Conservation (phyloP, 495 filamentous ascomycete genomes). For the Penicillium diatomitis region DNA sequence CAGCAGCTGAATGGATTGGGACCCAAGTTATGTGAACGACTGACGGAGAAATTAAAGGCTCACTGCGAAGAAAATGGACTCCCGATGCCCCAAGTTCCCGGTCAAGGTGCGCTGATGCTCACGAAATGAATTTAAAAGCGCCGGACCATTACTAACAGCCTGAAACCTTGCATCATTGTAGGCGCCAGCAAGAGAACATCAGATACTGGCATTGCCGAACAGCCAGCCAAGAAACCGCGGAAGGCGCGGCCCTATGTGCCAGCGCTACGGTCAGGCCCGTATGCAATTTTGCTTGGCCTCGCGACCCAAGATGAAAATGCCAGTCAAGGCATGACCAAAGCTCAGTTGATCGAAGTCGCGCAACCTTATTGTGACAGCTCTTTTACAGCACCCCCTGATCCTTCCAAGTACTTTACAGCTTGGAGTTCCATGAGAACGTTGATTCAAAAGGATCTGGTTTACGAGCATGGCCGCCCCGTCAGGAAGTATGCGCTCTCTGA, state of each 20-base stretch:
- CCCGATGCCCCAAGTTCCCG: conserved; percentile 56
- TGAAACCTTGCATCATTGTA: no score
- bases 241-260: conserved; percentile 67
- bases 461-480: conserved; percentile 58
- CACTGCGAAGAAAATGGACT: conserved; percentile 62
- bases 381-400: conserved; percentile 58
- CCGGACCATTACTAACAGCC: no score
- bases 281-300: conserved; percentile 64
- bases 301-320: conserved; percentile 48
- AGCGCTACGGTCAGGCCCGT: conserved; percentile 59
- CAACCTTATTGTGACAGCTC: conserved; percentile 68
- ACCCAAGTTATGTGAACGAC: conserved; percentile 55
- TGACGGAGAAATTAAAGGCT: conserved; percentile 58
- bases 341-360: conserved; percentile 57
- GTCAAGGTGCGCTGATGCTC: conserved; percentile 17
- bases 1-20: conserved; percentile 67
- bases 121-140: no score
- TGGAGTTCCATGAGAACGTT: conserved; percentile 84
- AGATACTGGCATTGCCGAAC: conserved; percentile 24
- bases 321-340: conserved; percentile 53
- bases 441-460: conserved; percentile 64
- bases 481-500: conserved; percentile 65
- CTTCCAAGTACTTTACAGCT: conserved; percentile 66
- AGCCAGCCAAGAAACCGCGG: conserved; percentile 54
- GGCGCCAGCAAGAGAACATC: conserved; percentile 34